A percentile compares a stretch with the other conserved stretches of the same genome.
Evolutionary conservation across 192 early-diverging fungal genomes (phyloP).

Genomic region (Rhizoclosmatium globosum): DNA sequence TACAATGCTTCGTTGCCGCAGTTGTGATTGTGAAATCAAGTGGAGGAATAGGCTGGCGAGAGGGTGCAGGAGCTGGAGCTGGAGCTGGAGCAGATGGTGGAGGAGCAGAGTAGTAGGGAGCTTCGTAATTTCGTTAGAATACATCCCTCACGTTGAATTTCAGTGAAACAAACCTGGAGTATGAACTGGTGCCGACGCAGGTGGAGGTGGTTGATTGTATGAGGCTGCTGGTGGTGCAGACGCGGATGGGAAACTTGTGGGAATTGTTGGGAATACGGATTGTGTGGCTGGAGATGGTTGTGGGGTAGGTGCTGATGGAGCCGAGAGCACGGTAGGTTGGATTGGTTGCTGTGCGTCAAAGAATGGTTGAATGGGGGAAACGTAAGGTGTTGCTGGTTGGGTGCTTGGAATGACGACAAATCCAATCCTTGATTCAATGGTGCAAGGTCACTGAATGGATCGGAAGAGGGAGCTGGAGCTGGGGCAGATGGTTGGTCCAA

Average conservation of each 20-base stretch:
- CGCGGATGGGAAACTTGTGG: constrained; percentile 9
- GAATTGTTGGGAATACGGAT: constrained; percentile 28
- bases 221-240: constrained; percentile 13
- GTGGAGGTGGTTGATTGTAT: no score
- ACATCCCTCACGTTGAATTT: no score
- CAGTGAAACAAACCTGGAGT: no score
- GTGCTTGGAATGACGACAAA: neutral
- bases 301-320: constrained; percentile 40
- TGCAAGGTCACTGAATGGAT: neutral
- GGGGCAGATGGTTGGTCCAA: neutral
- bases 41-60: constrained; percentile 11
- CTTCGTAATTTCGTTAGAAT: no score
- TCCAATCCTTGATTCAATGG: neutral
- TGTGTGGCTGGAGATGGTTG: neutral
- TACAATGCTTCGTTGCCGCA: constrained; percentile 84
- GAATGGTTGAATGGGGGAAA: constrained; percentile 27
- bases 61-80: no score
- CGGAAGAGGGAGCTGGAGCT: neutral
- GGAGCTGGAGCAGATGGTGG: no score
- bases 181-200: no score
- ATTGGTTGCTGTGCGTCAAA: constrained; percentile 29
- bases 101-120: no score
- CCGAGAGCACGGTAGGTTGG: constrained; percentile 28
- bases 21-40: constrained; percentile 54
- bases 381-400: neutral